Evolutionary conservation across 805 yeast genomes (phyloP), one percentile per base, ranked within the genome.

Genomic region (Wickerhamomyces queroliae): DNA sequence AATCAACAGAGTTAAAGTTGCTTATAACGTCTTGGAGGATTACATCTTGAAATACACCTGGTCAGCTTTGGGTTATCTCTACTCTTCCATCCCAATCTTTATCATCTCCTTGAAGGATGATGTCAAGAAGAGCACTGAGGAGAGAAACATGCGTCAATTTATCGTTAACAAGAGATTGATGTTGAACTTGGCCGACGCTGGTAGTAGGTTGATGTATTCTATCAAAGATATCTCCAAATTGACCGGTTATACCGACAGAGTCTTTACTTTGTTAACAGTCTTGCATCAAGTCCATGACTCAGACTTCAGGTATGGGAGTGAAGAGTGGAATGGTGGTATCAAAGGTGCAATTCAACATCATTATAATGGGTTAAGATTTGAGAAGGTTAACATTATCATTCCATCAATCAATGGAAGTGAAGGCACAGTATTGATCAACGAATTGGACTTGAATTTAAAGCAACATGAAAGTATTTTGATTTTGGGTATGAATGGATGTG

Each of bases 51-150:
- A 89, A 63, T 88, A 86, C 56, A 78, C 91, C 11, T 90, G 97
- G 97, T 88, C 96, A 3, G 96, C 95, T 0, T 74, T 90, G 63
- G 96, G 97, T n/a, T 89, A 88, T 58, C 62, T 89, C 18, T 89
- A 87, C 64, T 86, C 96, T 0, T 83, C 95, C 1, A 72, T 90
- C 46, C 98, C 98, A 2, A 90, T 90, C 15, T 76, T 89, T 38
- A 59, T 87, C 41, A 81, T 80, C 16, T 59, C 70, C 4, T 48
- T 71, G 44, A 58, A 56, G 15, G 51, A 44, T 21, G 43, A 41
- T 24, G 44, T 47, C 11, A 49, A 49, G 38, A 40, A 33, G 7
- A 48, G 56, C 30, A 51, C 60, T 15, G 73, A 63, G 52, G 73
- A 76, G 42, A 71, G 69, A 41, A 81, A 80, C 53, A 87, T 90